Evolutionary conservation across 2,329 filamentous ascomycete species (phyloP).

Genomic region (Fusarium musae): DNA sequence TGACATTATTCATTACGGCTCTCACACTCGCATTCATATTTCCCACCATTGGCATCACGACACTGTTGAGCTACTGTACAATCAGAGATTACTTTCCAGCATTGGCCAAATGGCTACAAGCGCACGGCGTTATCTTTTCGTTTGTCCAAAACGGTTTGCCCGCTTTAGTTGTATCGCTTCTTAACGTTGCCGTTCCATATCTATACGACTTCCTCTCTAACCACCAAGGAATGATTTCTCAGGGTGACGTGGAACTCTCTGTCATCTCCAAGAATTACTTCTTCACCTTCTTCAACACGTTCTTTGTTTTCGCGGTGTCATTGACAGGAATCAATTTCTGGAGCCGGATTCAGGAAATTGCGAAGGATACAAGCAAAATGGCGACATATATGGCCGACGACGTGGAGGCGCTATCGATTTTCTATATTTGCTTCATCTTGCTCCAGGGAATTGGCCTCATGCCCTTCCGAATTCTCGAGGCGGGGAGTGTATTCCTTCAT

Average conservation of each 20-base stretch:
- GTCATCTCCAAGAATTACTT: conserved; percentile 99
- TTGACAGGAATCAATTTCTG: conserved; percentile 83
- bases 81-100: conserved; percentile 78
- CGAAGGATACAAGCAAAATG: conserved; percentile 83
- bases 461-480: conserved; percentile 89
- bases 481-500: conserved; percentile 86
- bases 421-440: conserved; percentile 95
- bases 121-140: conserved; percentile 76
- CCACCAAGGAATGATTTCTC: conserved; percentile 93
- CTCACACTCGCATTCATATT: conserved; percentile 90
- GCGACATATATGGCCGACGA: background rate
- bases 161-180: conserved; percentile 83
- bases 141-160: conserved; percentile 89
- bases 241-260: conserved; percentile 92
- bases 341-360: conserved; percentile 75
- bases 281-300: conserved; percentile 99
- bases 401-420: conserved; percentile 78
- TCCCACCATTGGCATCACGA: conserved; percentile 82
- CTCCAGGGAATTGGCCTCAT: conserved; percentile 94
- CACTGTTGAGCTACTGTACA: conserved; percentile 81
- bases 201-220: conserved; percentile 94
- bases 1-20: conserved; percentile 84
- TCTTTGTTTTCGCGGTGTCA: conserved; percentile 91
- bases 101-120: conserved; percentile 73
- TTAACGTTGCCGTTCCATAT: conserved; percentile 92